Evolutionary conservation across 208 protist genomes (phyloP).

Genomic region (Leishmania martiniquensis): DNA sequence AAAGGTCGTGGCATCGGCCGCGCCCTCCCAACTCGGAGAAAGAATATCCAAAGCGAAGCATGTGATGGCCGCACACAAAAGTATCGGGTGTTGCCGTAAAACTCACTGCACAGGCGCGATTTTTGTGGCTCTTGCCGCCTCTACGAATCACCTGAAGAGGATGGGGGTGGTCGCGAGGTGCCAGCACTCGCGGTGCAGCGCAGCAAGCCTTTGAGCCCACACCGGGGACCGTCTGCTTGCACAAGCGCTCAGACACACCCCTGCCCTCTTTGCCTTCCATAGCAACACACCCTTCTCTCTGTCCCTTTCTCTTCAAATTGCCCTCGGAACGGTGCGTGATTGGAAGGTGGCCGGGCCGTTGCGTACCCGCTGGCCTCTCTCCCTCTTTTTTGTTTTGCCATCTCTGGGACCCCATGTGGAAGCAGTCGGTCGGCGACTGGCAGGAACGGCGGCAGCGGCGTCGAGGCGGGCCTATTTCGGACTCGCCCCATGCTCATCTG

Average conservation of each 20-base stretch:
- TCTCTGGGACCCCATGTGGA: conserved; percentile 48
- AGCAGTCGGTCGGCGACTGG: conserved; percentile 66
- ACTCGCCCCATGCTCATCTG: conserved; percentile 16
- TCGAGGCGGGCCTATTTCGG: conserved; percentile 9
- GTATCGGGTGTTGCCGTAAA: background rate
- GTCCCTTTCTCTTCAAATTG: too few species aligned
- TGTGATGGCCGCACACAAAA: background rate
- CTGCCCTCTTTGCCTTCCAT: background rate
- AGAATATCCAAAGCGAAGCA: background rate
- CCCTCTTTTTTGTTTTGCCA: background rate
- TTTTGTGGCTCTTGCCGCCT: background rate
- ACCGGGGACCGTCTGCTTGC: background rate
- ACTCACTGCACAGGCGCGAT: background rate
- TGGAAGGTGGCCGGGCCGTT: background rate
- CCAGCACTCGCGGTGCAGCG: too few species aligned
- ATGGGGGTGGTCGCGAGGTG: too few species aligned
- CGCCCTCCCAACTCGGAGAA: too few species aligned
- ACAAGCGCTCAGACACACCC: background rate
- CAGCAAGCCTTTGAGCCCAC: background rate
- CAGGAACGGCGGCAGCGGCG: conserved; percentile 58
- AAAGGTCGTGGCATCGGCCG: background rate
- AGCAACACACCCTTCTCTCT: background rate
- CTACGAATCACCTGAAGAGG: background rate
- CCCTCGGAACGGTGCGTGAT: background rate
- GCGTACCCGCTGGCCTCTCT: background rate